Evolutionary conservation across 768 basidiomycete species (phyloP).

Genomic region (Amanita phalloides): DNA sequence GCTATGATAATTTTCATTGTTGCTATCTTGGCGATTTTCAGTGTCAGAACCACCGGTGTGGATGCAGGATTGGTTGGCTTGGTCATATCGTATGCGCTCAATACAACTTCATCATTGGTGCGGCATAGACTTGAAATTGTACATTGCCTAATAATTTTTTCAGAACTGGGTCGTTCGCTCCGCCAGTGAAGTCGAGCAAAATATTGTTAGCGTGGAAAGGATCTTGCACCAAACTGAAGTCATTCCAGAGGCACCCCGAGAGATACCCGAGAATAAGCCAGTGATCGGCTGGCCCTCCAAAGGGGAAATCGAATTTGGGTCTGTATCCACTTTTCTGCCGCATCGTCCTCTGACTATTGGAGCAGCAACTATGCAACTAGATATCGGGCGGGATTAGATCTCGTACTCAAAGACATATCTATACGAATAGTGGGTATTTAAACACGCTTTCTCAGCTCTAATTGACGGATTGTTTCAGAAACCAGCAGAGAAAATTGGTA

Average conservation of each 20-base stretch:
- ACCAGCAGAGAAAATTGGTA: constrained; percentile 81
- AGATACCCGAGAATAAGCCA: constrained; percentile 50
- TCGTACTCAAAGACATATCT: constrained; percentile 68
- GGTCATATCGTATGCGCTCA: constrained; percentile 77
- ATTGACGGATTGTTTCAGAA: constrained; percentile 26
- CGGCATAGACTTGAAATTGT: constrained; percentile 13
- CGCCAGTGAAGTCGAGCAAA: constrained; percentile 84
- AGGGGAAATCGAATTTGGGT: constrained; percentile 68
- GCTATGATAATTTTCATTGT: constrained; percentile 69
- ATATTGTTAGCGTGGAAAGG: constrained; percentile 83
- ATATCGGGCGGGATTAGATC: constrained; percentile 73
- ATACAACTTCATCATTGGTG: constrained; percentile 74
- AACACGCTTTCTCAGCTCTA: not conserved
- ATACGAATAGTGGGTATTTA: constrained; percentile 46
- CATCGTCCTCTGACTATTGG: constrained; percentile 1
- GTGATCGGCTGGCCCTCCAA: constrained; percentile 55
- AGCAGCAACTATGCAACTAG: constrained; percentile 58
- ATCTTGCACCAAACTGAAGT: constrained; percentile 76
- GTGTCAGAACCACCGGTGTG: constrained; percentile 65
- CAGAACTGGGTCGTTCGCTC: constrained; percentile 80
- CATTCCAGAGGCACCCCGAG: constrained; percentile 61
- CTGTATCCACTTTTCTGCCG: not conserved
- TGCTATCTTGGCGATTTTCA: constrained; percentile 53
- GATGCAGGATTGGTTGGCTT: constrained; percentile 85
- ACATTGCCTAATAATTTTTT: not conserved